Evolutionary conservation across 306 rosid genomes (phyloP), one percentile per base, ranked within the genome.

Genomic region (Amphicarpaea edgeworthii): DNA sequence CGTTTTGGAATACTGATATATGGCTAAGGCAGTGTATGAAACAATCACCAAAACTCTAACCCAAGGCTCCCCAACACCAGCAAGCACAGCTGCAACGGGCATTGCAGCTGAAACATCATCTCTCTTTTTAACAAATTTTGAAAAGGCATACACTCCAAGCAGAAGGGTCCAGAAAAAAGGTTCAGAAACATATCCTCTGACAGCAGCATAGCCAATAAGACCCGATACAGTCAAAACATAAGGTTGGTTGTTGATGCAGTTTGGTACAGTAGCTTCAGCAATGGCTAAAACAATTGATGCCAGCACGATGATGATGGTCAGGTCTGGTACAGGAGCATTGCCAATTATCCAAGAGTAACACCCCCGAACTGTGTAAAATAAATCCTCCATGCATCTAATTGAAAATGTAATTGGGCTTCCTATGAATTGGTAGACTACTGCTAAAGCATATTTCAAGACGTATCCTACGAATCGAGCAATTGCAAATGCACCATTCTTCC

Each of bases 21-120:
- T 85, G 58, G 93, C 91, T 21, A 95, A 78, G 71, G 85, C 91
- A 11, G 81, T 77, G 81, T 69, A 95, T 32, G 92, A 87, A 63
- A 72, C 46, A 32, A 95, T 77, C 73, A 74, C 91, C 86, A 92
- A 46, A 77, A 86, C 77, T 83, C 97, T 92, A 70, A 95, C 83
- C 97, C 97, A 95, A 26, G 99, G 88, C 78, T 95, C 97, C 6
- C 99, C 99, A 58, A 95, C 83, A 23, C 93, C 97, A 73, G 96
- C 93, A 43, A 95, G 86, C 62, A 89, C 89, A 32, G 94, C 93
- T 4, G 96, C 97, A 3, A 68, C 87, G 19, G 97, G 97, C 88
- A 92, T 79, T 45, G 96, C 82, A 2, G 97, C 88, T 8, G 97
- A 85, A 83, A 95, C 87, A 63, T 90, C 68, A 2, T 95, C 90